Base-by-base conservation (phyloP, 331 rosid species). In the Ulmus americana region DNA sequence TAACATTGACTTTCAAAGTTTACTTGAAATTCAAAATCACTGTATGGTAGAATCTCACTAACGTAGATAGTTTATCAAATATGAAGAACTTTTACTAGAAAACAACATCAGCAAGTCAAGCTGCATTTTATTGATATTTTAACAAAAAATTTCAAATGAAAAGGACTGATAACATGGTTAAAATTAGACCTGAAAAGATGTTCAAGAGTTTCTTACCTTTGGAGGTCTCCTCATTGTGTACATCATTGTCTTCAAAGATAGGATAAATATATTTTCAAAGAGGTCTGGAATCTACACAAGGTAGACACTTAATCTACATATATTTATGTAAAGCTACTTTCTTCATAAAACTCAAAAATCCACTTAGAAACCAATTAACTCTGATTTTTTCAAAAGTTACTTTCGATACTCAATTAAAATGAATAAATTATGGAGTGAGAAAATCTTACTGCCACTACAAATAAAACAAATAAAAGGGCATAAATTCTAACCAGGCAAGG, bases 141-240 rank as follows among this genome's bases (percentile, higher is more conserved):
- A 4, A 59, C 20, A 39, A 6, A 39, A 38, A 59, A 11, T n/a
- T n/a, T 12, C 11, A 8, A 55, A 10, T 3, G n/a, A 8, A 54
- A 2, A 54, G 18, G 52, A 46, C 58, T 15, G 3, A 18, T 10
- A 53, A 28, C 58, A 53, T 10, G 7, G 7, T 18, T 38, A 53
- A 53, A 15, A 53, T 53, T 39, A 20, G 40, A 59, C 1, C 41
- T 14, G 20, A 48, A 12, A 14, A 71, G 52, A 20, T 74, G 12
- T 53, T 59, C 43, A 54, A 44, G 70, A 76, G 63, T 39, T 73
- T n/a, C n/a, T 69, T 80, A 91, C 97, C 96, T 86, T 88, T 22
- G 96, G 97, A 39, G 95, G 88, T 68, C 75, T 88, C 80, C 78
- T 76, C 55, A 91, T 84, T 59, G 61, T 64, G 70, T 86, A 86